Base-by-base conservation (phyloP, 257 asterid species). In the Paulownia fortunei region DNA sequence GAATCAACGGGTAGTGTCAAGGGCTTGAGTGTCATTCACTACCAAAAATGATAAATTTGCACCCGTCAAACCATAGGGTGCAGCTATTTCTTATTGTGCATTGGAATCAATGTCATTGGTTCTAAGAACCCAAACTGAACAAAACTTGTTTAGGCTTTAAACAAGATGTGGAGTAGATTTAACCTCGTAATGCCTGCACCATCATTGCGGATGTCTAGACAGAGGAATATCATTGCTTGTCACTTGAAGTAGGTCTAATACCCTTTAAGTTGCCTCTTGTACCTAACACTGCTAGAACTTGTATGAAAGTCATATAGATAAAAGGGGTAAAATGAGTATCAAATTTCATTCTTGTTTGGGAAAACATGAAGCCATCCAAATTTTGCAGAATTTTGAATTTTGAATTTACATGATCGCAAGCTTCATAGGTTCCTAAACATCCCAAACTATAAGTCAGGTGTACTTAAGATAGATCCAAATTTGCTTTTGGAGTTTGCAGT, bases 331-430 rank as follows among this genome's bases (percentile, higher is more conserved):
- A 18, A 18, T 18, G 51, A 52, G 34, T 6, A 24, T 27, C 44
- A 3, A 26, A 65, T 8, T 49, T 37, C 68, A 65, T 47, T 30
- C 60, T 52, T 52, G 36, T 6, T 18, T 2, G 41, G 26, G 13
- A 39, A 21, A 39, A 24, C n/a, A 10, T 26, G 21, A 16, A 27
- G 27, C 8, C 3, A 26, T 37, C 21, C 19, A 37, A 42, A 74
- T n/a, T 74, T 34, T 26, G 61, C 72, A 60, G 32, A 37, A 36
- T 37, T 39, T 58, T 18, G n/a, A 74, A 59, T 42, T 61, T 61
- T 62, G 21, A 64, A 27, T 63, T 49, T 63, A 23, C 24, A 52
- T 2, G 30, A 51, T 9, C 13, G 23, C 67, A 51, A n/a, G 24
- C 52, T 32, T 46, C 46, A n/a, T 19, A 27, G 15, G 30, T 9